Evolutionary conservation across 31 red algal genomes (phyloP).

Genomic region (Odonthalia washingtoniensis): DNA sequence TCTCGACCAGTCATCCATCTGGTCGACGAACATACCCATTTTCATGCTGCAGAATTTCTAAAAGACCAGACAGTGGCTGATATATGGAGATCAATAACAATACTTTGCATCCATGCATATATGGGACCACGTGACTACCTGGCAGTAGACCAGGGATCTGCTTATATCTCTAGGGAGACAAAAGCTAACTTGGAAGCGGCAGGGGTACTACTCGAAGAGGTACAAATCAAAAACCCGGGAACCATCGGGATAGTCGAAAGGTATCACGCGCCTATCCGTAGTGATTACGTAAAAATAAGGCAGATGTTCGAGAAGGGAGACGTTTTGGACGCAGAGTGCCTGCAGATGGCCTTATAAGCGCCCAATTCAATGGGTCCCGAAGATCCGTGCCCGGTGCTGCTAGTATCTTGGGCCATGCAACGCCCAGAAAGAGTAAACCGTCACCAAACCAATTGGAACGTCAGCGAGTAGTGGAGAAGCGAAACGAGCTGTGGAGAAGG

Average conservation of each 20-base stretch:
- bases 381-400: too few relatives aligned
- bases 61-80: not conserved
- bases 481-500: not conserved
- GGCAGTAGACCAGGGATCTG: not conserved
- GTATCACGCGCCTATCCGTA: not conserved
- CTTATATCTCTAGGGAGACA: not conserved
- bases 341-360: too few relatives aligned
- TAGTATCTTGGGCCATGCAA: not conserved
- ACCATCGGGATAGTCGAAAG: not conserved
- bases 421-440: not conserved
- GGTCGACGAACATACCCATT: not conserved
- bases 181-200: not conserved
- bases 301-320: not conserved
- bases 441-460: not conserved
- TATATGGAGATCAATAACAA: not conserved
- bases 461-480: not conserved
- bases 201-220: not conserved
- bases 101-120: not conserved
- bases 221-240: not conserved
- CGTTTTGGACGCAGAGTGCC: not conserved
- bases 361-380: too few relatives aligned
- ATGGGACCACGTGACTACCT: not conserved
- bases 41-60: not conserved
- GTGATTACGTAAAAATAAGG: not conserved
- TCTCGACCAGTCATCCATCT: not conserved